Evolutionary conservation across 1,139 yeast genomes (phyloP), one percentile per base, ranked within the genome.

Genomic region (Zygosaccharomyces sapae): DNA sequence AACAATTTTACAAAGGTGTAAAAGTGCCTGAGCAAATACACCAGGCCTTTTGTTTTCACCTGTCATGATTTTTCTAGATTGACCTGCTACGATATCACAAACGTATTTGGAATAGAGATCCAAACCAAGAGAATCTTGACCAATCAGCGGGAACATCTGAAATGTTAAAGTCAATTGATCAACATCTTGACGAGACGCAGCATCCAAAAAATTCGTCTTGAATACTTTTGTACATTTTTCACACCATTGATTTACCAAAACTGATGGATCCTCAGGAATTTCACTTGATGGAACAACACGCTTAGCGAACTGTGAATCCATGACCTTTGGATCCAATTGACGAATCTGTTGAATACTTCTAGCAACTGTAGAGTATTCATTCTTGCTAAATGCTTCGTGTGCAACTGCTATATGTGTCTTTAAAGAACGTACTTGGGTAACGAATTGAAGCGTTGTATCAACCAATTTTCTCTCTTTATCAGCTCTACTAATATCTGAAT

Each of bases 201-300:
- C 96, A 33, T 73, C 74, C 39, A 74, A 74, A 65, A 92, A 94
- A 55, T 81, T 83, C 3, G 71, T 62, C 41, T 75, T 68, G 59
- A 89, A 89, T 2, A 81, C 69, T 1, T 65, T 65, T 2, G 80
- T 80, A 49, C 90, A 71, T 38, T 80, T 74, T 1, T 69, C 70
- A 3, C 79, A 75, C 78, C 95, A 87, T 13, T 71, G 72, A 1
- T 69, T 63, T 1, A 92, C 61, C 0, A 86, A 70, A 1, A 70
- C 75, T 10, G 68, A 65, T 0, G 98, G 97, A 45, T 77, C 70
- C 47, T 87, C 95, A 0, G 97, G 96, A n/a, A 89, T 75, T 46
- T 87, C 95, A 6, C 86, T 74, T 0, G 95, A 81, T 0, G 99
- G 98, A n/a, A 92, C 92, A 59, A 86, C 87, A 41, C 76, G 80